Percentiles rank a stretch among this genome's conserved stretches.
These are phyloP conservation scores for Claviceps monticola DNA, from an alignment of 2,329 filamentous ascomycete genomes.

Conservation along the genomic window DNA sequence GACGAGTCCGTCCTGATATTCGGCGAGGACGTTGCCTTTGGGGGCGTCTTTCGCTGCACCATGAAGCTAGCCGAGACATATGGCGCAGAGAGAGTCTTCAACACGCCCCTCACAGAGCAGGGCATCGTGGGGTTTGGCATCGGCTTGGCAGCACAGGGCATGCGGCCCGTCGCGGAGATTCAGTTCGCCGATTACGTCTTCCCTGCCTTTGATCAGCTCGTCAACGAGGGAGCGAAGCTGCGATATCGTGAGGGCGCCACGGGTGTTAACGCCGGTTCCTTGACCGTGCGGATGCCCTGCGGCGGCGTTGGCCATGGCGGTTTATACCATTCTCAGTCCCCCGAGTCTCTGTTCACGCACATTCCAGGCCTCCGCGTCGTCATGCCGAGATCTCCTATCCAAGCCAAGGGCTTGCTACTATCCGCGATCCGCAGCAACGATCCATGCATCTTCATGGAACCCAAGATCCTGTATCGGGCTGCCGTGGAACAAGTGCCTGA, in stretches of 20 bases:
- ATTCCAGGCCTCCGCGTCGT: conserved; percentile 76
- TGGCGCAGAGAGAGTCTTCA: conserved; percentile 82
- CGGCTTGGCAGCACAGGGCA: conserved; percentile 76
- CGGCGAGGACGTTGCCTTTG: conserved; percentile 93
- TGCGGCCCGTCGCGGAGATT: conserved; percentile 87
- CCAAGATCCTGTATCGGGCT: conserved; percentile 83
- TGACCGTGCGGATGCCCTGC: conserved; percentile 83
- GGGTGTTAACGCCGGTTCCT: conserved; percentile 52
- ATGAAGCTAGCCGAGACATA: conserved; percentile 83
- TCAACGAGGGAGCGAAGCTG: conserved; percentile 85
- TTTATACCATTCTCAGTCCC: conserved; percentile 78
- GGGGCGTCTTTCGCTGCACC: conserved; percentile 88
- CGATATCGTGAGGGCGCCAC: conserved; percentile 56
- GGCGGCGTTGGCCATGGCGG: conserved; percentile 83
- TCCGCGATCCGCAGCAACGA: conserved; percentile 68
- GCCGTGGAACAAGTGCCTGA: conserved; percentile 84
- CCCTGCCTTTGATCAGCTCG: conserved; percentile 85
- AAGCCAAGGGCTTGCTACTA: conserved; percentile 78
- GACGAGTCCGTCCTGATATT: conserved; percentile 85
- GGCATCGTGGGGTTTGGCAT: conserved; percentile 91
- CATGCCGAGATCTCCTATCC: conserved; percentile 70
- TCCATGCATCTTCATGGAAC: conserved; percentile 86
- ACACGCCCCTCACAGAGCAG: conserved; percentile 88
- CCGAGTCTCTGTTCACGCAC: conserved; percentile 78
- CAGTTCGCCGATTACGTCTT: conserved; percentile 94